These are phyloP conservation scores for Psilocybe azurescens DNA, from an alignment of 768 basidiomycete species.

Conservation along the genomic window DNA sequence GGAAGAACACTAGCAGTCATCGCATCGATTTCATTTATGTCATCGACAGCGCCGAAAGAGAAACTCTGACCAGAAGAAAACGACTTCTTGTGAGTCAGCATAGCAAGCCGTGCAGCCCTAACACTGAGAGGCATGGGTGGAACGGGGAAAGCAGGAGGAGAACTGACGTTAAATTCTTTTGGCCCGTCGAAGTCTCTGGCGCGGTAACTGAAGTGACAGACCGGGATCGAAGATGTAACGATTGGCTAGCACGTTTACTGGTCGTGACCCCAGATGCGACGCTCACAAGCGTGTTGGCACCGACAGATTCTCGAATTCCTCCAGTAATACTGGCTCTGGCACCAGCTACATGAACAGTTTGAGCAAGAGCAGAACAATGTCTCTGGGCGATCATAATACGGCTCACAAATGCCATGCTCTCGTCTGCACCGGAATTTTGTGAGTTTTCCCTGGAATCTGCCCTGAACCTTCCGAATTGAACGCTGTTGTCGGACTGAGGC, in stretches of 20 bases:
- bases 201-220: slow-evolving; percentile 58
- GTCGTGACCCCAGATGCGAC: slow-evolving; percentile 41
- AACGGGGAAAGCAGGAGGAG: slow-evolving; percentile 71
- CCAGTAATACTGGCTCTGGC: slow-evolving; percentile 43
- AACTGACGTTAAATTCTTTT: slow-evolving; percentile 47
- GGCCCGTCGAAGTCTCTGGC: slow-evolving; percentile 41
- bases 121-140: slow-evolving; percentile 79
- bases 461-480: slow-evolving; percentile 58
- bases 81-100: slow-evolving; percentile 64
- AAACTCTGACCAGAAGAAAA: slow-evolving; percentile 59
- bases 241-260: slow-evolving; percentile 33
- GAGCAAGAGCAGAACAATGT: slow-evolving; percentile 75
- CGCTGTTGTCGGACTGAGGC: slow-evolving; percentile 60
- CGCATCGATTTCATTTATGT: slow-evolving; percentile 71
- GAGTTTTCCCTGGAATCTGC: slow-evolving; percentile 63
- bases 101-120: slow-evolving; percentile 57
- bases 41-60: slow-evolving; percentile 60
- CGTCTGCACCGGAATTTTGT: slow-evolving; percentile 55
- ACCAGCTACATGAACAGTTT: slow-evolving; percentile 58
- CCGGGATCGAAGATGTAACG: slow-evolving; percentile 63
- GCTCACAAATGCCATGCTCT: slow-evolving; percentile 54
- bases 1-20: slow-evolving; percentile 74
- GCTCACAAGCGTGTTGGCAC: slow-evolving; percentile 36
- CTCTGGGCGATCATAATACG: slow-evolving; percentile 75
- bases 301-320: slow-evolving; percentile 31